Conservation (phyloP, 257 asterid genomes). For the Solanum clarkiae region DNA sequence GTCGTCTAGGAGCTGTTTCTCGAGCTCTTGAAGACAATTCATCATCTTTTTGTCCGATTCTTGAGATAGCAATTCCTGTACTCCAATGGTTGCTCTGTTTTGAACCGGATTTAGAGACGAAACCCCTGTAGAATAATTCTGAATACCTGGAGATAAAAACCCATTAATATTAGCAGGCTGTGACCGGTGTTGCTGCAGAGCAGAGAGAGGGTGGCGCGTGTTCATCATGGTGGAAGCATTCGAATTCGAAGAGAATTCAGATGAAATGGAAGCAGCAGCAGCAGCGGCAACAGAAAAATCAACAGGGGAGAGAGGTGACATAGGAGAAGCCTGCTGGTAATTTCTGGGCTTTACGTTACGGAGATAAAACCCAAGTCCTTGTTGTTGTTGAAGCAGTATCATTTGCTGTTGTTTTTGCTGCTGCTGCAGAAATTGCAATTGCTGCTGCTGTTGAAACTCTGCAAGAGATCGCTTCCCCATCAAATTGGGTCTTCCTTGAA, state of each 20-base stretch:
- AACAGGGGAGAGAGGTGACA: slow-evolving; percentile 42
- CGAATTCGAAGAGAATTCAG: slow-evolving; percentile 22
- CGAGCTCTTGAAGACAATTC: slow-evolving; percentile 57
- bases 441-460: slow-evolving; percentile 48
- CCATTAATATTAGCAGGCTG: slow-evolving; percentile 4
- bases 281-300: slow-evolving; percentile 31
- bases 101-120: slow-evolving; percentile 24
- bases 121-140: slow-evolving; percentile 6
- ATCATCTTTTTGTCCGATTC: slow-evolving; percentile 39
- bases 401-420: slow-evolving; percentile 12
- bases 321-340: slow-evolving; percentile 41
- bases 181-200: slow-evolving; percentile 35
- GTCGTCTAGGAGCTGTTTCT: slow-evolving; percentile 60
- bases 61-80: slow-evolving; percentile 4
- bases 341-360: slow-evolving; percentile 61
- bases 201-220: slow-evolving; percentile 35
- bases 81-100: slow-evolving; percentile 3
- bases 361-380: slow-evolving; percentile 37
- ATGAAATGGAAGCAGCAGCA: background rate
- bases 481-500: slow-evolving; percentile 27
- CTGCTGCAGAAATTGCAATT: background rate
- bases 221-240: slow-evolving; percentile 22
- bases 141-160: background rate
- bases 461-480: slow-evolving; percentile 56
- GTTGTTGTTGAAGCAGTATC: slow-evolving; percentile 4